Conservation (phyloP, 202 grass and related monocot genomes). For the Brachypodium distachyon region DNA sequence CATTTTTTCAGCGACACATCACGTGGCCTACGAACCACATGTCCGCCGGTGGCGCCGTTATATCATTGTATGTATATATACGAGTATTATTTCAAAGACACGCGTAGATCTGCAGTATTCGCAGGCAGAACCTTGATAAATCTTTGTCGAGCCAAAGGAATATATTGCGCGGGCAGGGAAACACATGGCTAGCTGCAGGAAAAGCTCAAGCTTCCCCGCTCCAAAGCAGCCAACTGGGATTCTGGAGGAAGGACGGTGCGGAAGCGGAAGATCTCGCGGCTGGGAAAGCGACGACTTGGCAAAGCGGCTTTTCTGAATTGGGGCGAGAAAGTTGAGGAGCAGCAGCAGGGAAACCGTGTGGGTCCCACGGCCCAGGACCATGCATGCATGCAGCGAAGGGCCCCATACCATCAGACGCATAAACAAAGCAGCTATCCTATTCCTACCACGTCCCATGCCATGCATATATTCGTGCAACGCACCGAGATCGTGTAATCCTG, state of each 20-base stretch:
- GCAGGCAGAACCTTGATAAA: too few relatives aligned
- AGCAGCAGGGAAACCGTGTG: constrained; percentile 10
- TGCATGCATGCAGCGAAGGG: background rate
- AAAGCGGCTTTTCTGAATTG: background rate
- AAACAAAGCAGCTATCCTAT: background rate
- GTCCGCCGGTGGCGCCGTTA: too few relatives aligned
- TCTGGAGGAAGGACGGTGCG: background rate
- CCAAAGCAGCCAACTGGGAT: too few relatives aligned
- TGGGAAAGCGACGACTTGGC: background rate
- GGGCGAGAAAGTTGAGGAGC: background rate
- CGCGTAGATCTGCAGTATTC: too few relatives aligned
- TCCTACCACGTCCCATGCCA: background rate
- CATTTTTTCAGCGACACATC: background rate
- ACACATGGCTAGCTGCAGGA: background rate
- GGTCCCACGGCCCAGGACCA: background rate
- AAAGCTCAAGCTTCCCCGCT: background rate
- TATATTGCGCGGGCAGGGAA: background rate
- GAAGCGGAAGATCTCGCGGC: background rate
- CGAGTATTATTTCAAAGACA: background rate
- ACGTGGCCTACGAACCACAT: background rate
- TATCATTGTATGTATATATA: too few relatives aligned
- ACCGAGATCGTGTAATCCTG: background rate
- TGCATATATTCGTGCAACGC: background rate
- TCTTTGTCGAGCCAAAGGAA: background rate
- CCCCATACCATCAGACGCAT: background rate